Evolutionary conservation across 495 filamentous ascomycete species (phyloP).

Genomic region (Pseudoneurospora amorphoporcata): DNA sequence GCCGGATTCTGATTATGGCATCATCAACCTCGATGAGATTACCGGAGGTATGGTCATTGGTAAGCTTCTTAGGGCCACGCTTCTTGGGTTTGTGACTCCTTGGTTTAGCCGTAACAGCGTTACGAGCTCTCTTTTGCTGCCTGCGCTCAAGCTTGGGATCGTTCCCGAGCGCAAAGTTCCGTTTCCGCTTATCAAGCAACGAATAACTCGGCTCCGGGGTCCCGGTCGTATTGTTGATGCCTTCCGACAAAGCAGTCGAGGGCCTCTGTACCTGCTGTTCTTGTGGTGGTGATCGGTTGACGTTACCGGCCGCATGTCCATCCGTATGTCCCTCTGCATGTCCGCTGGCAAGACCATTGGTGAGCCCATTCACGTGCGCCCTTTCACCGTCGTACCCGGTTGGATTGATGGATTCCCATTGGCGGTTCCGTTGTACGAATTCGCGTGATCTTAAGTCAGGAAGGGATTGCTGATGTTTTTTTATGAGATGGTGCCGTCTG

Average conservation of each 20-base stretch:
- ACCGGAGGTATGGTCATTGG: no score
- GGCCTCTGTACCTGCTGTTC: conserved; percentile 22
- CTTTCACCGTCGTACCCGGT: neutral
- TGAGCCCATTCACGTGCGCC: neutral
- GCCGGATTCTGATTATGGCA: no score
- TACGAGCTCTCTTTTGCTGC: conserved; percentile 11
- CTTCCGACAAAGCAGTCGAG: conserved; percentile 21
- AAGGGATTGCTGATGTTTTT: neutral
- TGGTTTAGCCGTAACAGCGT: neutral
- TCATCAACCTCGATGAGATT: no score
- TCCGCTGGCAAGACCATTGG: no score
- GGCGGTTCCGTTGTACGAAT: neutral
- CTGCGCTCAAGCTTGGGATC: conserved; percentile 21
- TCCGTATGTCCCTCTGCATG: no score
- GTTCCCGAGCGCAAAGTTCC: conserved; percentile 27
- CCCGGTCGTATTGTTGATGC: conserved; percentile 16
- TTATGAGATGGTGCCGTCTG: neutral
- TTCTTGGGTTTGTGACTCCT: conserved; percentile 10
- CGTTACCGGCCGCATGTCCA: neutral
- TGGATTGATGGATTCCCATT: neutral
- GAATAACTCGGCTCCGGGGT: conserved; percentile 26
- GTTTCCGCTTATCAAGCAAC: conserved; percentile 26
- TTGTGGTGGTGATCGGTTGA: neutral
- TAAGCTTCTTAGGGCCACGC: conserved; percentile 4
- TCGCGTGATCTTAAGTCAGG: neutral